Percentiles rank a stretch among this genome's conserved stretches.
phyloP scores from a whole-genome alignment of 805 yeast genomes.

The Kuraishia capsulata region DNA sequence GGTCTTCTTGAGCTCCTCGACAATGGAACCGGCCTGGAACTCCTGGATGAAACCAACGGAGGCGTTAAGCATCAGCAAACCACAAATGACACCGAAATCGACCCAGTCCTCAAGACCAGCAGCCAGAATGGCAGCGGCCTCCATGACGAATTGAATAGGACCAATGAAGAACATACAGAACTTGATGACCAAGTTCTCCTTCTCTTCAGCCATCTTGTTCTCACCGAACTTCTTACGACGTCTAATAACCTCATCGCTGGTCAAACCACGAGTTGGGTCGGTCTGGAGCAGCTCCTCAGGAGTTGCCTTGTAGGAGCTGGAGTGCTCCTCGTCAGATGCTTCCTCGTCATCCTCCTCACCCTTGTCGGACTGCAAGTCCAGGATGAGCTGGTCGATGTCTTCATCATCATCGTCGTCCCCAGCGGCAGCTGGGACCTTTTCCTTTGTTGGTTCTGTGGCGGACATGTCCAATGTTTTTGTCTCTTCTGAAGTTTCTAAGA shows the following conservation, averaged over 20 bases:
- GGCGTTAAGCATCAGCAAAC: slow-evolving; percentile 78
- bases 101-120: slow-evolving; percentile 98
- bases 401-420: slow-evolving; percentile 56
- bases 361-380: slow-evolving; percentile 68
- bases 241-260: slow-evolving; percentile 65
- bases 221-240: slow-evolving; percentile 89
- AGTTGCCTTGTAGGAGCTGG: slow-evolving; percentile 61
- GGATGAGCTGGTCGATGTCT: slow-evolving; percentile 63
- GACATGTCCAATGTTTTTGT: slow-evolving; percentile 7
- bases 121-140: slow-evolving; percentile 91
- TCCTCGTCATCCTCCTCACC: slow-evolving; percentile 41
- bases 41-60: slow-evolving; percentile 94
- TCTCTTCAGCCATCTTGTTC: slow-evolving; percentile 86
- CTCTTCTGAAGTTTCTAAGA: not conserved
- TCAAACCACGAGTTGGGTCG: slow-evolving; percentile 68
- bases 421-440: slow-evolving; percentile 20
- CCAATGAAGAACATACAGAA: slow-evolving; percentile 85
- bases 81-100: slow-evolving; percentile 96
- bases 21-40: slow-evolving; percentile 97
- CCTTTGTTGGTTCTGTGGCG: slow-evolving; percentile 14
- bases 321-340: slow-evolving; percentile 36
- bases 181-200: slow-evolving; percentile 70
- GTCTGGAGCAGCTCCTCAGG: slow-evolving; percentile 84
- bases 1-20: slow-evolving; percentile 92
- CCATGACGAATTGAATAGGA: slow-evolving; percentile 96